Conservation (phyloP, 1,139 yeast species). For the Debaryomyces udenii region DNA sequence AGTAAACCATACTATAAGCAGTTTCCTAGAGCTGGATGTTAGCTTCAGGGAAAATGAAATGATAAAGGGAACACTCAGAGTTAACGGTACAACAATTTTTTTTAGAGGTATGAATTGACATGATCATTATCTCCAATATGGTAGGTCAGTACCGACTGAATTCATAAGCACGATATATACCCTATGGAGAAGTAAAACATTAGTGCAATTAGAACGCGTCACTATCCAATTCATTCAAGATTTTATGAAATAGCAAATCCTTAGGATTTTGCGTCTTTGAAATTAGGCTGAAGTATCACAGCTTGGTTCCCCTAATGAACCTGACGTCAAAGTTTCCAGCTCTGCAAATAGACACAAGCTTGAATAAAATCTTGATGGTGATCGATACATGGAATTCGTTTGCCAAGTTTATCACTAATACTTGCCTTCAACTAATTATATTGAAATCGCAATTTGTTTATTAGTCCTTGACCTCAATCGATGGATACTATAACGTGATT, state of each 20-base stretch:
- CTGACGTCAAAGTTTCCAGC: too few species aligned
- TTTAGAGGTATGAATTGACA: conserved; percentile 36
- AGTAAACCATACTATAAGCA: conserved; percentile 14
- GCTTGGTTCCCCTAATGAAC: too few species aligned
- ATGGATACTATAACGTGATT: too few species aligned
- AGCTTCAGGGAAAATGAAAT: conserved; percentile 34
- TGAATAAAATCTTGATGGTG: too few species aligned
- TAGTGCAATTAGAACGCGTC: conserved; percentile 37
- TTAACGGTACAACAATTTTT: conserved; percentile 30
- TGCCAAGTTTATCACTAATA: too few species aligned
- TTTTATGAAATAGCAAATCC: conserved; percentile 23
- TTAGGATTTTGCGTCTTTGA: conserved; percentile 36
- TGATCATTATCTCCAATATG: conserved; percentile 32
- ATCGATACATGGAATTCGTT: too few species aligned
- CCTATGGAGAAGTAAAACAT: conserved; percentile 36
- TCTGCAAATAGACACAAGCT: too few species aligned
- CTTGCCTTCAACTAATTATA: too few species aligned
- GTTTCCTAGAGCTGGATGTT: conserved; percentile 23
- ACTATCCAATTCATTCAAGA: conserved; percentile 29
- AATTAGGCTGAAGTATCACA: too few species aligned
- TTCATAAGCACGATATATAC: conserved; percentile 29
- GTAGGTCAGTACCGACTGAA: conserved; percentile 35
- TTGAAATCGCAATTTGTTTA: too few species aligned
- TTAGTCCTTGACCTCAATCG: too few species aligned
- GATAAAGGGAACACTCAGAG: conserved; percentile 25